Percentiles rank a stretch among this genome's conserved stretches.
phyloP scores from a whole-genome alignment of 2,329 filamentous ascomycete genomes.

The Ophiostoma ips region DNA sequence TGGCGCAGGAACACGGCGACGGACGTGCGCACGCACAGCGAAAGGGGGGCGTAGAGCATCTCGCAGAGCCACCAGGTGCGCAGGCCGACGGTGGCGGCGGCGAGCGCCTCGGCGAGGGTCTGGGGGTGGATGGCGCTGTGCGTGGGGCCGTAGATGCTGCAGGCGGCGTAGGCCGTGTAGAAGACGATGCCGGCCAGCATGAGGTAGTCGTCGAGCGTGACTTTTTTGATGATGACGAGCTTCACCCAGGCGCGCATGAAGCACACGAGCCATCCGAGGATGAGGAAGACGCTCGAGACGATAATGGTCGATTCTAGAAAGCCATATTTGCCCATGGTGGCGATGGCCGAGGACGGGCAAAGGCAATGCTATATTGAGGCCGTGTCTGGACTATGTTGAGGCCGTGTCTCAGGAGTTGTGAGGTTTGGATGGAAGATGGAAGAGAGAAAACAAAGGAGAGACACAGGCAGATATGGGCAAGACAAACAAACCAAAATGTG shows the following conservation, averaged over 20 bases:
- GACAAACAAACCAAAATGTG: too few species aligned
- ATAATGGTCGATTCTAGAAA: slow-evolving; percentile 8
- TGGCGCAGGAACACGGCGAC: slow-evolving; percentile 28
- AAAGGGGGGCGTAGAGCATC: slow-evolving; percentile 26
- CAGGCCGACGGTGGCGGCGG: slow-evolving; percentile 19
- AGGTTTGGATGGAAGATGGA: neutral
- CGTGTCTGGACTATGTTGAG: too few species aligned
- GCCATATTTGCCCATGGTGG: slow-evolving; percentile 8
- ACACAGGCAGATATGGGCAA: neutral
- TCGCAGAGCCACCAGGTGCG: slow-evolving; percentile 27
- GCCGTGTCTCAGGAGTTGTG: neutral
- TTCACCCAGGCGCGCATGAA: slow-evolving; percentile 32
- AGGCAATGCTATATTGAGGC: too few species aligned
- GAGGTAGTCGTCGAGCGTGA: slow-evolving; percentile 33
- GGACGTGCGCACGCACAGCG: slow-evolving; percentile 26
- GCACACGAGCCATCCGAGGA: slow-evolving; percentile 21
- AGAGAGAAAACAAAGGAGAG: neutral
- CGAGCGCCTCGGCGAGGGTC: slow-evolving; percentile 14
- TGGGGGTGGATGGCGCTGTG: slow-evolving; percentile 19
- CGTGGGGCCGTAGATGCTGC: slow-evolving; percentile 22
- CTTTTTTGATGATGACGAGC: slow-evolving; percentile 26
- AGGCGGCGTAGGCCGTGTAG: slow-evolving; percentile 21
- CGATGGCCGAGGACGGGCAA: neutral
- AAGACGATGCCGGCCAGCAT: slow-evolving; percentile 32
- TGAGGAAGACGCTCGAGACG: slow-evolving; percentile 8